A percentile compares a stretch with the other conserved stretches of the same genome.
Conservation (phyloP, 2,329 filamentous ascomycete genomes). For the Aspergillus bombycis region DNA sequence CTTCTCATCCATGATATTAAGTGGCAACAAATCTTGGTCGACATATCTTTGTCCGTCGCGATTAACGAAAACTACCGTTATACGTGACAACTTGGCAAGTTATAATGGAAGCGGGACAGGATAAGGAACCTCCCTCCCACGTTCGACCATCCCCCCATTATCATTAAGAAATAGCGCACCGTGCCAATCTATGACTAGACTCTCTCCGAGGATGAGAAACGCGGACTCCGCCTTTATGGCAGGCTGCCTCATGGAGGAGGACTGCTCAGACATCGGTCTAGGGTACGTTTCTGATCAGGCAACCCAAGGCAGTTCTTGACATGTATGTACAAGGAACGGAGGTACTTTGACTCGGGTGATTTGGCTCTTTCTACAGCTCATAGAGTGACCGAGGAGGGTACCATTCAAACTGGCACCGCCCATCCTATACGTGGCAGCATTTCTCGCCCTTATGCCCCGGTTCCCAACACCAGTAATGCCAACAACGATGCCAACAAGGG, state of each 20-base stretch:
- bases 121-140: not conserved
- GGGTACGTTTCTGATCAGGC: slow-evolving; percentile 17
- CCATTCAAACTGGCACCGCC: slow-evolving; percentile 26
- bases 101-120: slow-evolving; percentile 4
- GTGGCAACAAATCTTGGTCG: too few species aligned
- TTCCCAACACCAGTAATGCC: too few species aligned
- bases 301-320: slow-evolving; percentile 12
- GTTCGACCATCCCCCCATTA: not conserved
- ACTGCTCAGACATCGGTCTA: slow-evolving; percentile 17
- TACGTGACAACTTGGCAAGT: not conserved
- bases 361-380: slow-evolving; percentile 30
- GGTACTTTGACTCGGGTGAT: slow-evolving; percentile 36
- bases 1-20: too few species aligned
- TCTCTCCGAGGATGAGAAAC: slow-evolving; percentile 19
- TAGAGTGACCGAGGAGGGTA: slow-evolving; percentile 26
- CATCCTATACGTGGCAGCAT: slow-evolving; percentile 33
- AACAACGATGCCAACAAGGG: too few species aligned
- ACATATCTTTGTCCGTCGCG: too few species aligned
- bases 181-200: slow-evolving; percentile 8
- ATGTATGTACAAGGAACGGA: slow-evolving; percentile 24
- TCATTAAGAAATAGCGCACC: not conserved
- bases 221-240: slow-evolving; percentile 20
- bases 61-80: too few species aligned
- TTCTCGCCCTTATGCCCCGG: slow-evolving; percentile 30
- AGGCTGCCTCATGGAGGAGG: slow-evolving; percentile 18